Base-by-base conservation (phyloP, 495 filamentous ascomycete species). In the Trichocladium antarcticum region DNA sequence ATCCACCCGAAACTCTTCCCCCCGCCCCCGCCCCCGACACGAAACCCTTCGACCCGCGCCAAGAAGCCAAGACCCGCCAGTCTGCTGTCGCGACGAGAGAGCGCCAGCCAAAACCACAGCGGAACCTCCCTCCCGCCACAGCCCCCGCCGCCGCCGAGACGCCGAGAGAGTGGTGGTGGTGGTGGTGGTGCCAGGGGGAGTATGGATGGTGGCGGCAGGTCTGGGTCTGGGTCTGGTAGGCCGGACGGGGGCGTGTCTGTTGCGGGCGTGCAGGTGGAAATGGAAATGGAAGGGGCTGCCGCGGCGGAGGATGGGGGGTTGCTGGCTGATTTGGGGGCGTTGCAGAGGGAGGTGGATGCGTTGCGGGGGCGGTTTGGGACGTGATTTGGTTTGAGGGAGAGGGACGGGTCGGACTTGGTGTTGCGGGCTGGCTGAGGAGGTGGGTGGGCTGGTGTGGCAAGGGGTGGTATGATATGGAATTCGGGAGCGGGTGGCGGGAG, bases 331-430 rank as follows among this genome's bases (percentile, higher is more conserved):
- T 66, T 87, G 31, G 70, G 76, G 6, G 75, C 77, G 39, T 61
- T 87, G 49, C 83, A 83, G 62, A 76, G 72, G 62, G 83, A 87
- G 59, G 83, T 87, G 38, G 82, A 87, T 65, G 80, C 78, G 40
- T 60, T 85, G 29, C 73, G 80, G 53, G 79, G 77, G 1, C 74
- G 74, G 49, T 79, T 74, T 51, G 72, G 70, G 24, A 57, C 4
- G 54, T 17, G 29, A 3, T 9, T 24, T 24, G 21, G 19, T 2
- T 3, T 14, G 20, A 2, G 11, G 10, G 7, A 19, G 21, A 0
- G 35, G 22, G 20, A 12, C 5, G 42, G n/a, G 16, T 19, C n/a
- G 12, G 34, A 19, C 36, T 42, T 29, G 47, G 15, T n/a, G n/a
- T n/a, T n/a, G n/a, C n/a, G n/a, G n/a, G n/a, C n/a, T n/a, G n/a